Base-by-base conservation (phyloP, 176 grass and related monocot species). In the Echinochloa phyllopogon region DNA sequence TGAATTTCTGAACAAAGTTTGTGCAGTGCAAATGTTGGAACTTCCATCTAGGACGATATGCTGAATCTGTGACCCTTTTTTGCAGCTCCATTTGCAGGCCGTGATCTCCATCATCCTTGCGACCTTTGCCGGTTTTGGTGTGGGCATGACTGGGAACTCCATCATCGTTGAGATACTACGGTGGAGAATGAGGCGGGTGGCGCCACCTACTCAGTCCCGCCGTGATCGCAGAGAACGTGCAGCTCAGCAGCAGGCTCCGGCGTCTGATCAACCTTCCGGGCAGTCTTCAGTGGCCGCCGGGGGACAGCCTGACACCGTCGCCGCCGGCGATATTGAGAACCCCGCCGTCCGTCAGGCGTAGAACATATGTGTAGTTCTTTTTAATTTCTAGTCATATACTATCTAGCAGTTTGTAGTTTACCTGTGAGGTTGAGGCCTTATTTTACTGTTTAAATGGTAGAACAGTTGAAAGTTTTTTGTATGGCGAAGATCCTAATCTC, bases 51-150 rank as follows among this genome's bases (percentile, higher is more conserved):
- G 48, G 14, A 50, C 48, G 4, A 4, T 52, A 0, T 43, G 36
- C n/a, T 72, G 68, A 71, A 13, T 4, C 20, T 8, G n/a, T 71
- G 21, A 25, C 27, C 20, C 4, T 23, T 25, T 6, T 36, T 82
- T 90, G 58, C 89, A 98, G 96, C 87, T 95, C 48, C 91, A 92
- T 86, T 50, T 98, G 87, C 96, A 95, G 74, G 83, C 85, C 0
- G 89, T 95, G 76, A 98, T 98, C 77, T 92, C 96, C 6, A 95
- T 98, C 86, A 92, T 98, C 69, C 83, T 98, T 20, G 93, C 96
- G 21, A 98, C 93, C 20, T 98, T 98, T 63, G 87, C 93, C 14
- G 96, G 96, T 38, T 98, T 98, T 13, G 96, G 96, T 6, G 74
- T 95, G 74, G 93, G 91, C 8, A 98, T 98, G 96, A 94, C 81